Conservation (phyloP, 176 grass and related monocot genomes). For the Bolboschoenus planiculmis region DNA sequence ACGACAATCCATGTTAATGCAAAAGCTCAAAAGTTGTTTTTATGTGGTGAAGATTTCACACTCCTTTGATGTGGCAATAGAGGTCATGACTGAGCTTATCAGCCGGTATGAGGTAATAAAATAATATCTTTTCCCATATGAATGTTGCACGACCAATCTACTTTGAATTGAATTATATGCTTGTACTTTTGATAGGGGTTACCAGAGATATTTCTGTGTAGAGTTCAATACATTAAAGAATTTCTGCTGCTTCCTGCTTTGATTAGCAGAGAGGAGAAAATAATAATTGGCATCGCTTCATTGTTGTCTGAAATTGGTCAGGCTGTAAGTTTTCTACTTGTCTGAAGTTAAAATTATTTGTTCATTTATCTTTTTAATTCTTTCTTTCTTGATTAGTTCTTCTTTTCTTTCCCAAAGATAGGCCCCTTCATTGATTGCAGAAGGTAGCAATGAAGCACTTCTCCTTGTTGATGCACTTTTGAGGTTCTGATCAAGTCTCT, state of each 20-base stretch:
- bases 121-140: background rate
- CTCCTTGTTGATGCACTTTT: constrained; percentile 86
- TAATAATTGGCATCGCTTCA: constrained; percentile 62
- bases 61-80: constrained; percentile 83
- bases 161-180: constrained; percentile 15
- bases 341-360: constrained; percentile 20
- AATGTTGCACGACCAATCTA: background rate
- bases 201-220: constrained; percentile 67
- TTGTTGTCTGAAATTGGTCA: constrained; percentile 94
- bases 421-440: constrained; percentile 80
- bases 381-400: constrained; percentile 1
- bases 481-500: constrained; percentile 56
- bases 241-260: constrained; percentile 68
- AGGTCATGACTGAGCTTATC: constrained; percentile 89
- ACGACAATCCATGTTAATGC: constrained; percentile 7
- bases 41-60: constrained; percentile 50
- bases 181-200: constrained; percentile 49
- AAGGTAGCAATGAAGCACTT: constrained; percentile 73
- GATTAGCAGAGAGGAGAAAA: constrained; percentile 65
- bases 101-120: constrained; percentile 71
- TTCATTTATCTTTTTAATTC: constrained; percentile 19
- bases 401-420: constrained; percentile 25
- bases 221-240: constrained; percentile 84
- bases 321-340: constrained; percentile 56
- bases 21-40: constrained; percentile 33